Conservation (phyloP, 2,329 filamentous ascomycete genomes). For the Aspergillus tanneri region DNA sequence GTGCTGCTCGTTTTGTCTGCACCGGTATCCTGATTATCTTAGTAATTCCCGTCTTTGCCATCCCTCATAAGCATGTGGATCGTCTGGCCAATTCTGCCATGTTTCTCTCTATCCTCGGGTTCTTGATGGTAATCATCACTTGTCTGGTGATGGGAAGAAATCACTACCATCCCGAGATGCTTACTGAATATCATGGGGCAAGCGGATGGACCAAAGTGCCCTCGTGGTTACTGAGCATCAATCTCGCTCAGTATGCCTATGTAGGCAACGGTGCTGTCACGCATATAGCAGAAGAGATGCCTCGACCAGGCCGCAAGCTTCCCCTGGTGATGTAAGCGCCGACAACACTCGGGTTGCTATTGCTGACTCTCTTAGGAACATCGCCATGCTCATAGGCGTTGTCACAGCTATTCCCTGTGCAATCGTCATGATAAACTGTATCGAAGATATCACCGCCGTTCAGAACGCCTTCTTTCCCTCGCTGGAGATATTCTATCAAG, state of each 20-base stretch:
- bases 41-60: slow-evolving; percentile 6
- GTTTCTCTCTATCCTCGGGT: slow-evolving; percentile 1
- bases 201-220: slow-evolving; percentile 28
- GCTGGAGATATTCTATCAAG: slow-evolving; percentile 6
- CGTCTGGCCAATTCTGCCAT: background rate
- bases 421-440: background rate
- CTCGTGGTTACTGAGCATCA: slow-evolving; percentile 24
- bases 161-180: slow-evolving; percentile 6
- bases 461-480: slow-evolving; percentile 1
- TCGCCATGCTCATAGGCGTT: background rate
- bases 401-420: slow-evolving; percentile 4
- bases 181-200: slow-evolving; percentile 17
- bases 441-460: slow-evolving; percentile 4
- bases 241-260: slow-evolving; percentile 29
- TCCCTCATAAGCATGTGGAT: slow-evolving; percentile 2
- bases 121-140: background rate
- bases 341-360: background rate
- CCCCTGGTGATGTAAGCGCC: slow-evolving; percentile 4
- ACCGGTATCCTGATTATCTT: background rate
- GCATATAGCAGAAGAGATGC: slow-evolving; percentile 25
- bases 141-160: background rate
- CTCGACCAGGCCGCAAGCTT: slow-evolving; percentile 1
- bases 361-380: slow-evolving; percentile 15
- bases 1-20: background rate
- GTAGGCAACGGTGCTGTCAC: slow-evolving; percentile 24